Evolutionary conservation across 495 filamentous ascomycete species (phyloP).

Genomic region (Letharia columbiana): DNA sequence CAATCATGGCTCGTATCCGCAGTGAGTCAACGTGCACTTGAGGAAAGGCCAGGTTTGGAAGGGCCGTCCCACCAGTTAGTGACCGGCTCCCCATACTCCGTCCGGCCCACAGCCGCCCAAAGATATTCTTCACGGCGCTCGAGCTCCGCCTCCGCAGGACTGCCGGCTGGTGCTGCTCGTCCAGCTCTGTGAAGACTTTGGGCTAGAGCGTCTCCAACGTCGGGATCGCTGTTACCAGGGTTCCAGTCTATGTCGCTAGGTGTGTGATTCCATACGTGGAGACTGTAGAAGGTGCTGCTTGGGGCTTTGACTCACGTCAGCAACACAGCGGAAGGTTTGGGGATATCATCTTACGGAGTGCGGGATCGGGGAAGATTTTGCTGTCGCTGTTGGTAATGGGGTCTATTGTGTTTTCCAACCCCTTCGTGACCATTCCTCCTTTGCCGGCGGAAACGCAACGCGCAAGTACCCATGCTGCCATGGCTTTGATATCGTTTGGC

Average conservation of each 20-base stretch:
- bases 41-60: too few species aligned
- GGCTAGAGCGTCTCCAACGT: neutral
- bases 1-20: too few species aligned
- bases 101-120: neutral
- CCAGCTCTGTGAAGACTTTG: neutral
- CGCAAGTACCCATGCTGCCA: neutral
- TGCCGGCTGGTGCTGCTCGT: neutral
- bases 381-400: neutral
- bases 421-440: slow-evolving; percentile 2
- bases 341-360: neutral
- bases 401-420: neutral
- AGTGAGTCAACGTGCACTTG: too few species aligned
- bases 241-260: neutral
- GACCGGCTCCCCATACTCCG: neutral
- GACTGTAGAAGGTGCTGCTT: neutral
- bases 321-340: neutral
- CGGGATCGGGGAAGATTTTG: neutral
- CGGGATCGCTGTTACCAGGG: neutral
- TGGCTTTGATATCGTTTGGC: neutral
- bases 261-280: neutral
- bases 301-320: neutral
- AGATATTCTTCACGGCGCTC: neutral
- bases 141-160: neutral
- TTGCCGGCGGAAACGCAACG: neutral
- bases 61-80: neutral